Evolutionary conservation across 257 asterid genomes (phyloP).

Genomic region (Phtheirospermum japonicum): DNA sequence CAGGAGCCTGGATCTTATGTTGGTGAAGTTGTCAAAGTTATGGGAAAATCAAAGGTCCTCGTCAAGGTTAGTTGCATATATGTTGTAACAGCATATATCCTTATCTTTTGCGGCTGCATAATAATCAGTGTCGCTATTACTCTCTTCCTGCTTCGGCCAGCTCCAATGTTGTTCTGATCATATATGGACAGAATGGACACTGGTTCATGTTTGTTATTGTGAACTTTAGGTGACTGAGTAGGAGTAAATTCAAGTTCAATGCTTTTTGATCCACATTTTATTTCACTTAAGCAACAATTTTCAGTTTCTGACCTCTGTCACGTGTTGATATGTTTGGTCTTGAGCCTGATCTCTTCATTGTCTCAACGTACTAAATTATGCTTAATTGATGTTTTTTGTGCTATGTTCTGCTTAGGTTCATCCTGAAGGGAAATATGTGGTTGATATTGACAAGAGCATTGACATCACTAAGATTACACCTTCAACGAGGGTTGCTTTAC

Average conservation of each 20-base stretch:
- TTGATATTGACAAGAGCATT: conserved; percentile 85
- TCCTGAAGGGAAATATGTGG: conserved; percentile 87
- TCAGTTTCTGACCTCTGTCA: neutral
- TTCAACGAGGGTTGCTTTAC: conserved; percentile 91
- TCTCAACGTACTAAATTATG: neutral
- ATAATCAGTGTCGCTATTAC: neutral
- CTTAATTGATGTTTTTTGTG: conserved; percentile 10
- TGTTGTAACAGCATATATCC: neutral
- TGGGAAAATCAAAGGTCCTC: conserved; percentile 95
- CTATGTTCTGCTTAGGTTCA: conserved; percentile 54
- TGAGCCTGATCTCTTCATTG: neutral
- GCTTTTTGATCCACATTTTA: neutral
- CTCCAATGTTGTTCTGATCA: neutral
- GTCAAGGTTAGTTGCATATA: conserved; percentile 62
- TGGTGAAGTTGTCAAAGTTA: conserved; percentile 94
- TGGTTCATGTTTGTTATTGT: neutral
- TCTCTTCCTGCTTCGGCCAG: neutral
- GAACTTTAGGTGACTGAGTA: neutral
- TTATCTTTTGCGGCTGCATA: neutral
- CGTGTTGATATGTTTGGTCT: neutral
- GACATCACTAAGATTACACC: conserved; percentile 93
- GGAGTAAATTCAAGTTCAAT: neutral
- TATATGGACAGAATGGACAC: neutral
- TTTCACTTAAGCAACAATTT: neutral
- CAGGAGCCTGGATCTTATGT: conserved; percentile 99